phyloP scores from a whole-genome alignment of 176 grass and related monocot species.

The Lolium rigidum region DNA sequence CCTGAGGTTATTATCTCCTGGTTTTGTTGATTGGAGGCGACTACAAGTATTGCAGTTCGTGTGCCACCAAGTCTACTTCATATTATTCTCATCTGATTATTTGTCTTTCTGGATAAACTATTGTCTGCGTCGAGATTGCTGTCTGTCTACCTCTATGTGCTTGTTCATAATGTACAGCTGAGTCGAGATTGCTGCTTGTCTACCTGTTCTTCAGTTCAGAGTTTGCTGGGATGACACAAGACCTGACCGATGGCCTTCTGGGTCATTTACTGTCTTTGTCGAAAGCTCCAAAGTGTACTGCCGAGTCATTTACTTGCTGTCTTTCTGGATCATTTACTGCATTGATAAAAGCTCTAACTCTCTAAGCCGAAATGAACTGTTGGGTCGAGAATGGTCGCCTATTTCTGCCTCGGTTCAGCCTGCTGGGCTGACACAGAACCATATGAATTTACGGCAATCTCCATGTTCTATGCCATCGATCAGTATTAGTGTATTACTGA shows the following conservation, averaged over 20 bases:
- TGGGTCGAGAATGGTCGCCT: too few species aligned
- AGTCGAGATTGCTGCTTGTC: background rate
- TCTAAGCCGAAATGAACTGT: too few species aligned
- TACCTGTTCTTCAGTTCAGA: background rate
- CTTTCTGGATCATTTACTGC: too few species aligned
- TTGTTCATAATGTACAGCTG: background rate
- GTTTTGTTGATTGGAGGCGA: conserved; percentile 14
- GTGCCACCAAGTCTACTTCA: background rate
- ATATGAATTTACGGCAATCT: too few species aligned
- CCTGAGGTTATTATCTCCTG: background rate
- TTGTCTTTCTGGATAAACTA: background rate
- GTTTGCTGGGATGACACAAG: background rate
- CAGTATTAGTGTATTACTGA: too few species aligned
- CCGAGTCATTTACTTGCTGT: too few species aligned
- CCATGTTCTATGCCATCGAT: too few species aligned
- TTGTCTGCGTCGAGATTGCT: background rate
- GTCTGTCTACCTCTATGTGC: background rate
- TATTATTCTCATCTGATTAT: background rate
- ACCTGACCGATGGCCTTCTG: background rate
- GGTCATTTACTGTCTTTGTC: too few species aligned
- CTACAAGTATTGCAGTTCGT: background rate
- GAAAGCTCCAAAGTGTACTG: too few species aligned
- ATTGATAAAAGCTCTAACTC: too few species aligned
- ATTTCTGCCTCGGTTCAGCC: too few species aligned
- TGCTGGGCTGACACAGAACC: too few species aligned